Base-by-base conservation (phyloP, 2,329 filamentous ascomycete species). In the Fusarium chlamydosporum region DNA sequence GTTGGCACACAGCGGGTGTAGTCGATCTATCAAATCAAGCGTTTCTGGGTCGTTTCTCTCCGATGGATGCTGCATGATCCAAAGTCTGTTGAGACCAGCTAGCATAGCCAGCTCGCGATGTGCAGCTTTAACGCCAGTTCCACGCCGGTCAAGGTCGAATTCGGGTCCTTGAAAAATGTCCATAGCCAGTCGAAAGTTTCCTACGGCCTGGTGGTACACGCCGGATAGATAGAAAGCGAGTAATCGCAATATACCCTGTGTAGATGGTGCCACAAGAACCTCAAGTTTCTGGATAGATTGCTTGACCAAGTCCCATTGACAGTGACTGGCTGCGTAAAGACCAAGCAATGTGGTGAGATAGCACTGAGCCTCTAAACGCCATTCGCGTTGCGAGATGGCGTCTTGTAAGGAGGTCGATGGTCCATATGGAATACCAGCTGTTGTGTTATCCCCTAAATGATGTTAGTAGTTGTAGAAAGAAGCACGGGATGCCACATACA, bases 121-220 rank as follows among this genome's bases (percentile, higher is more conserved):
- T 15, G 86, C 82, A 35, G 88, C 84, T 66, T 80, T 82, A 57
- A 81, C 77, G 42, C 80, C 79, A 26, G 71, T 67, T n/a, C 73
- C 73, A 31, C 73, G 67, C 62, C 81, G 72, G 65, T 83, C 70
- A 56, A 82, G 58, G 26, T 80, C 69, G 70, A 97, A 89, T 18
- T 82, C 79, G 3, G 85, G 80, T 40, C 88, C 85, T 62, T 87
- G 84, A 78, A 92, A 97, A 11, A 90, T 84, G 5, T 82, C 72
- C 15, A 94, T 80, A 5, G 95, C 94, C 3, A 82, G 80, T n/a
- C 87, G 81, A 2, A 96, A 83, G 67, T 93, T 85, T 16, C 93
- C 94, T 7, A 85, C 90, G 18, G 91, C 92, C 80, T 97, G 95
- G 53, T 89, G 83, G 71, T 93, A 91, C 9, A 92, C 86, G 1